phyloP scores from a whole-genome alignment of 371 early-diverging fungal species.

The Batkoa obscura region DNA sequence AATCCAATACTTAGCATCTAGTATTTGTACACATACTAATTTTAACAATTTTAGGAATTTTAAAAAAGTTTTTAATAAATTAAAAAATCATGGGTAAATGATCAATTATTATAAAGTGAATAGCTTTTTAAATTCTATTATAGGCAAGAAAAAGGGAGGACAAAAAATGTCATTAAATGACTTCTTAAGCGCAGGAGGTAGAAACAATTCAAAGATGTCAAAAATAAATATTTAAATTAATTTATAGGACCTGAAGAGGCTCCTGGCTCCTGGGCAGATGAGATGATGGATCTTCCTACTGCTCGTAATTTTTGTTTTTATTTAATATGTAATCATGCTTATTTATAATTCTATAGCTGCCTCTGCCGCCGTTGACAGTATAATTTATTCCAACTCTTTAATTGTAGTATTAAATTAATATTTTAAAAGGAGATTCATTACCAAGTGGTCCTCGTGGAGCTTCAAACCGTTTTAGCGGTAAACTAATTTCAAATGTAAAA shows the following conservation, averaged over 20 bases:
- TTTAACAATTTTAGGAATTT: no score
- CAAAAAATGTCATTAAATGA: constrained; percentile 57
- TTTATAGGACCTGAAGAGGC: constrained; percentile 12
- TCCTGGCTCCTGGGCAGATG: constrained; percentile 78
- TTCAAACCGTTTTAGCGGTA: neutral
- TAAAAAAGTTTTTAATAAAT: no score
- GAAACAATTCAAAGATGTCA: constrained; percentile 10
- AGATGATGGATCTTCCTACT: constrained; percentile 64
- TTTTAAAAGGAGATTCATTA: neutral
- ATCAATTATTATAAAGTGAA: no score
- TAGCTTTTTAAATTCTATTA: neutral
- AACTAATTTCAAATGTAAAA: constrained; percentile 19
- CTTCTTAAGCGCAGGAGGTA: constrained; percentile 54
- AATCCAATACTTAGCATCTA: no score
- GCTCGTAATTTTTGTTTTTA: constrained; percentile 33
- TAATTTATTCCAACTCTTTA: no score
- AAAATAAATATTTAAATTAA: constrained; percentile 4
- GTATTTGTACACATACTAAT: no score
- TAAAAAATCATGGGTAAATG: no score
- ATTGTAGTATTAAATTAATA: no score
- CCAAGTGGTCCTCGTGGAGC: constrained; percentile 2
- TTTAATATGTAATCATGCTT: constrained; percentile 15
- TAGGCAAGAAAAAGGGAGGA: constrained; percentile 49
- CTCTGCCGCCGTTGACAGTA: no score
- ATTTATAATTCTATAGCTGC: constrained; percentile 4